These are phyloP conservation scores for Eustoma russellianum DNA, from an alignment of 257 asterid species.

Conservation along the genomic window DNA sequence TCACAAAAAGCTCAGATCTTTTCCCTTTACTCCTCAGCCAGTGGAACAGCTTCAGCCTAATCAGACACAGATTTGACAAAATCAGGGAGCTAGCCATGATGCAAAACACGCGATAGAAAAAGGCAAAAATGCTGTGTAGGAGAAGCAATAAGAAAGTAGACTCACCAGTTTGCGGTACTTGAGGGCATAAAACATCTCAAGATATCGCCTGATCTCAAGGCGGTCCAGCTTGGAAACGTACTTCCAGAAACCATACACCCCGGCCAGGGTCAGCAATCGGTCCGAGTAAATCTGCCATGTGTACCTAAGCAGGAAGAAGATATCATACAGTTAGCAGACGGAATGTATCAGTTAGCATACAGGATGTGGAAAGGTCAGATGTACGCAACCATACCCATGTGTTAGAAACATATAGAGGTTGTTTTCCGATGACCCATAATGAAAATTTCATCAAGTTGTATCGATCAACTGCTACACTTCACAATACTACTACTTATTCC, in stretches of 20 bases:
- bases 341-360: too few relatives aligned
- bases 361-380: too few relatives aligned
- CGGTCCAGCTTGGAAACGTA: constrained; percentile 79
- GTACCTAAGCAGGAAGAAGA: constrained; percentile 32
- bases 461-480: too few relatives aligned
- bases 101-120: not conserved
- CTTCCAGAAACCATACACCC: constrained; percentile 91
- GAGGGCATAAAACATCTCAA: constrained; percentile 87
- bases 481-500: too few relatives aligned
- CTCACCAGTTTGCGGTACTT: constrained; percentile 74
- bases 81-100: not conserved
- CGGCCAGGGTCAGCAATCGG: constrained; percentile 73
- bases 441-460: too few relatives aligned
- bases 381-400: too few relatives aligned
- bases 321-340: not conserved
- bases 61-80: constrained; percentile 4
- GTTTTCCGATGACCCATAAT: too few relatives aligned
- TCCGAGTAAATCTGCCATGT: constrained; percentile 91
- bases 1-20: too few relatives aligned
- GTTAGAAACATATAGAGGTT: too few relatives aligned
- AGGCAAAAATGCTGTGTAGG: not conserved
- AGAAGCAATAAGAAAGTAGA: not conserved
- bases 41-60: constrained; percentile 79
- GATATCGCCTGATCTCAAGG: constrained; percentile 71
- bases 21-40: constrained; percentile 44